These are phyloP conservation scores for Pichia sp. DNA, from an alignment of 1,139 yeast genomes.

Conservation along the genomic window DNA sequence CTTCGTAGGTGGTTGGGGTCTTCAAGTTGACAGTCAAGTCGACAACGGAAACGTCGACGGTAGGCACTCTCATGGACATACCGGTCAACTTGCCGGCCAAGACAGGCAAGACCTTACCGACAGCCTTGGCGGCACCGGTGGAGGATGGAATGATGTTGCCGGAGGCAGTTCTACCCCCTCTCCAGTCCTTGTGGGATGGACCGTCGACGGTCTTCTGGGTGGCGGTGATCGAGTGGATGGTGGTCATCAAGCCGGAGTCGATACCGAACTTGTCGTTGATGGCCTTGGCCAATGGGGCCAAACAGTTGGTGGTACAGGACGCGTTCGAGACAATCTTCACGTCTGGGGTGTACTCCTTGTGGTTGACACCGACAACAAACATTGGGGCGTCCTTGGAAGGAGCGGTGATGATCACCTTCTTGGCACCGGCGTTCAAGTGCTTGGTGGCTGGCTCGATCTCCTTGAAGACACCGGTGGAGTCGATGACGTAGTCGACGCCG, in stretches of 20 bases:
- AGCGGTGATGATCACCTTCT: conserved; percentile 83
- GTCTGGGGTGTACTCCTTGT: conserved; percentile 66
- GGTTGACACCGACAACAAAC: conserved; percentile 87
- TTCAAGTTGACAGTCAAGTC: conserved; percentile 69
- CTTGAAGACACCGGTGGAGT: conserved; percentile 88
- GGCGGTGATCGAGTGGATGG: conserved; percentile 85
- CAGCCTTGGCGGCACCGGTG: conserved; percentile 92
- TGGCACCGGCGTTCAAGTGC: conserved; percentile 85
- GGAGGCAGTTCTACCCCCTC: conserved; percentile 93
- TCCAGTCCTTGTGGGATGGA: conserved; percentile 93
- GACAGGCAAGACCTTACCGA: conserved; percentile 83
- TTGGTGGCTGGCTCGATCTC: conserved; percentile 71
- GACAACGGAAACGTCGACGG: conserved; percentile 80
- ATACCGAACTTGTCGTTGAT: conserved; percentile 75
- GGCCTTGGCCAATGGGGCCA: conserved; percentile 85
- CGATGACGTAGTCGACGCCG: conserved; percentile 75
- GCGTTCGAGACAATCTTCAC: conserved; percentile 76
- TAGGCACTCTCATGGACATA: conserved; percentile 87
- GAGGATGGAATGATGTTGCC: conserved; percentile 89
- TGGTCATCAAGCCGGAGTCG: conserved; percentile 86
- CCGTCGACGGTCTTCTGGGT: conserved; percentile 90
- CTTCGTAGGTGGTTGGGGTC: conserved; percentile 69
- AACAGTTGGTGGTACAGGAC: conserved; percentile 87
- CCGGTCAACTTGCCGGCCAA: conserved; percentile 86
- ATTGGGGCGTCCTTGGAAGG: conserved; percentile 86